Evolutionary conservation across 192 early-diverging fungal species (phyloP).

Genomic region (Diversispora eburnea): DNA sequence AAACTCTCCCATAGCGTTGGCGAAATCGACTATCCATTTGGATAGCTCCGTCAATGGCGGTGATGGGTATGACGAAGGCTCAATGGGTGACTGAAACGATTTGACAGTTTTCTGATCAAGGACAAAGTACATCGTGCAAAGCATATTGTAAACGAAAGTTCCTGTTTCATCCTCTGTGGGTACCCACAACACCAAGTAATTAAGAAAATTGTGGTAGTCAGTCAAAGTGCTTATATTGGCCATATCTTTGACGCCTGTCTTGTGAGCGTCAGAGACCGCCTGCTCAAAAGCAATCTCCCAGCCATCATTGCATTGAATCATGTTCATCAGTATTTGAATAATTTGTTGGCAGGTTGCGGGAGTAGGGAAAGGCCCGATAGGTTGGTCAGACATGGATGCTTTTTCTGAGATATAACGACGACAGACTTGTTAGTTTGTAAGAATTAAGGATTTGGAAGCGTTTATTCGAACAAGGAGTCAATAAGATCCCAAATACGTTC

Average conservation of each 20-base stretch:
- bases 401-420: neutral
- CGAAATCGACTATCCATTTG: constrained; percentile 5
- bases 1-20: neutral
- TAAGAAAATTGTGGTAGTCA: constrained; percentile 4
- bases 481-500: too few relatives aligned
- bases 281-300: neutral
- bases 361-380: constrained; percentile 5
- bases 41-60: neutral
- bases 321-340: neutral
- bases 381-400: neutral
- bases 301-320: neutral
- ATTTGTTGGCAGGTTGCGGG: neutral
- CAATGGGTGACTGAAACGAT: neutral
- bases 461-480: too few relatives aligned
- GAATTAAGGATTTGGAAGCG: too few relatives aligned
- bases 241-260: neutral
- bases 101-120: constrained; percentile 4
- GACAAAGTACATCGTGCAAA: constrained; percentile 17
- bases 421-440: too few relatives aligned
- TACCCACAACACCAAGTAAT: constrained; percentile 14
- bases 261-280: neutral
- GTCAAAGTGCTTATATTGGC: neutral
- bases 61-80: neutral
- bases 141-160: constrained; percentile 11
- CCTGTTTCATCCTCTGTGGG: constrained; percentile 22